Evolutionary conservation across 2,329 filamentous ascomycete species (phyloP).

Genomic region (Phialophora expanda): DNA sequence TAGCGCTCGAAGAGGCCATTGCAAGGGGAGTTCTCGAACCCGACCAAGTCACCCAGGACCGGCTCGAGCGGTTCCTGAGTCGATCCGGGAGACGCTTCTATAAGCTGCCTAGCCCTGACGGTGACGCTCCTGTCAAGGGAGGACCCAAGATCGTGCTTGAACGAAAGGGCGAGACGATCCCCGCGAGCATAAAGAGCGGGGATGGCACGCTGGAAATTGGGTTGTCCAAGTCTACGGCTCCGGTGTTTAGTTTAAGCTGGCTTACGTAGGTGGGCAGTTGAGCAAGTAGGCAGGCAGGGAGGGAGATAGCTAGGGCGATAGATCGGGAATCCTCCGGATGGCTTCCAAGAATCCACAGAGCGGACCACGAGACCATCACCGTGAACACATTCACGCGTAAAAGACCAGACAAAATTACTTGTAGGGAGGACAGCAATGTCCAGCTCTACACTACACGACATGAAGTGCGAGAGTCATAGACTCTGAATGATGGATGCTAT

Average conservation of each 20-base stretch:
- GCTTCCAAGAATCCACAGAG: too few relatives aligned
- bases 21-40: constrained; percentile 59
- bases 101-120: constrained; percentile 42
- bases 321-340: too few relatives aligned
- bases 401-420: not conserved
- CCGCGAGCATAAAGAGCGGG: constrained; percentile 59
- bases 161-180: constrained; percentile 61
- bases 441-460: too few relatives aligned
- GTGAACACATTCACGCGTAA: not conserved
- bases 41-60: constrained; percentile 60
- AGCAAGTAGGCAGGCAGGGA: not conserved
- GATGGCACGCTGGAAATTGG: constrained; percentile 60
- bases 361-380: not conserved
- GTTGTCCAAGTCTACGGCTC: constrained; percentile 11
- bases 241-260: constrained; percentile 10
- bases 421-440: too few relatives aligned
- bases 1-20: constrained; percentile 62
- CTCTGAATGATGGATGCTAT: too few relatives aligned
- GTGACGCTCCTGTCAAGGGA: constrained; percentile 52
- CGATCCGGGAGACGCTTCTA: constrained; percentile 63
- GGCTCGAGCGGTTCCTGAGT: constrained; percentile 63
- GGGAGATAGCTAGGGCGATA: too few relatives aligned
- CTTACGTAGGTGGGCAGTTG: not conserved
- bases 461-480: too few relatives aligned
- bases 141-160: constrained; percentile 60